These are phyloP conservation scores for Triticum aestivum DNA, from an alignment of 176 grass and related monocot genomes.

Conservation along the genomic window IWGSC_CS_RefSeq_v2.1 NC_057803.1:682520986-682521485, in stretches of 20 bases:
- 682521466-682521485: not conserved
- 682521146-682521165: not conserved
- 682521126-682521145: not conserved
- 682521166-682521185: not conserved
- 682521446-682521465: slow-evolving; percentile 89
- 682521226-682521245: too few species aligned
- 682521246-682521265: too few species aligned
- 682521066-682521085: not conserved
- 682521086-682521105: not conserved
- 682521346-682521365: slow-evolving; percentile 84
- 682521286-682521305: too few species aligned
- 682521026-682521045: slow-evolving; percentile 51
- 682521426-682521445: slow-evolving; percentile 89
- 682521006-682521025: slow-evolving; percentile 42
- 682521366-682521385: slow-evolving; percentile 53
- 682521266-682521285: too few species aligned
- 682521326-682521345: slow-evolving; percentile 78
- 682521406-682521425: slow-evolving; percentile 96
- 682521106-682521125: not conserved
- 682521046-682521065: slow-evolving; percentile 82
- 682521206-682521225: too few species aligned
- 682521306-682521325: not conserved
- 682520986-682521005: slow-evolving; percentile 48
- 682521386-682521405: slow-evolving; percentile 89
- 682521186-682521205: too few species aligned